Evolutionary conservation across 352 stramenopile species (phyloP).

Genomic region (Globisporangium acanthophoron): DNA sequence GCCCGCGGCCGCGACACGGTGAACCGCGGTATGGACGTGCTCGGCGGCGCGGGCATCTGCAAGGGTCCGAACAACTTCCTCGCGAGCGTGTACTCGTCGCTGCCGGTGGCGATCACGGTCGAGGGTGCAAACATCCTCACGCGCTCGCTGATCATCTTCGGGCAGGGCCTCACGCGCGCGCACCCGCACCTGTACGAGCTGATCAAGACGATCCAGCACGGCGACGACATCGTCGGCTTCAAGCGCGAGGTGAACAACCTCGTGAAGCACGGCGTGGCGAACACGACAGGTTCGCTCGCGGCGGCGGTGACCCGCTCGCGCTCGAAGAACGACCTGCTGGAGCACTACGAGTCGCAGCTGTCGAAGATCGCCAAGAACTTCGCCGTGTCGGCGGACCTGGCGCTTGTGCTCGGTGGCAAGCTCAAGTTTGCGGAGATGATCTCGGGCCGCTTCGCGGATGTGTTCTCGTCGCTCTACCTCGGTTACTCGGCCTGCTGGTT

Average conservation of each 20-base stretch:
- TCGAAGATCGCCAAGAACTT: slow-evolving; percentile 96
- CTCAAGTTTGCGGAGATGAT: slow-evolving; percentile 99
- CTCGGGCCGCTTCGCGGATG: slow-evolving; percentile 95
- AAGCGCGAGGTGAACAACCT: slow-evolving; percentile 94
- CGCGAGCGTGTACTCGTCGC: slow-evolving; percentile 93
- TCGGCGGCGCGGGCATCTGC: slow-evolving; percentile 96
- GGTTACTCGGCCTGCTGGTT: slow-evolving; percentile 97
- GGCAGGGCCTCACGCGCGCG: slow-evolving; percentile 95
- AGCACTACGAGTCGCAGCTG: slow-evolving; percentile 97
- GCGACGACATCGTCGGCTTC: slow-evolving; percentile 91
- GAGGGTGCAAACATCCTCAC: slow-evolving; percentile 98
- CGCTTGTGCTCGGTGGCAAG: slow-evolving; percentile 95
- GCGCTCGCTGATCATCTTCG: slow-evolving; percentile 96
- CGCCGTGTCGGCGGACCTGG: slow-evolving; percentile 93
- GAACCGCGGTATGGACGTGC: slow-evolving; percentile 96
- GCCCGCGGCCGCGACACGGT: slow-evolving; percentile 93
- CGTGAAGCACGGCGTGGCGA: slow-evolving; percentile 90
- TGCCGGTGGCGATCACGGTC: slow-evolving; percentile 97
- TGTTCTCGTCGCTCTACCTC: slow-evolving; percentile 96
- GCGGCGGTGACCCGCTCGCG: slow-evolving; percentile 88
- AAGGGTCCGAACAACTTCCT: slow-evolving; percentile 96
- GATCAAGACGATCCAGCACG: slow-evolving; percentile 95
- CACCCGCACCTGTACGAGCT: slow-evolving; percentile 97
- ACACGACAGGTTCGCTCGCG: slow-evolving; percentile 88
- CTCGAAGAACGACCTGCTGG: slow-evolving; percentile 90